phyloP scores from a whole-genome alignment of 2,329 filamentous ascomycete species.

The Westerdykella sp. region DNA sequence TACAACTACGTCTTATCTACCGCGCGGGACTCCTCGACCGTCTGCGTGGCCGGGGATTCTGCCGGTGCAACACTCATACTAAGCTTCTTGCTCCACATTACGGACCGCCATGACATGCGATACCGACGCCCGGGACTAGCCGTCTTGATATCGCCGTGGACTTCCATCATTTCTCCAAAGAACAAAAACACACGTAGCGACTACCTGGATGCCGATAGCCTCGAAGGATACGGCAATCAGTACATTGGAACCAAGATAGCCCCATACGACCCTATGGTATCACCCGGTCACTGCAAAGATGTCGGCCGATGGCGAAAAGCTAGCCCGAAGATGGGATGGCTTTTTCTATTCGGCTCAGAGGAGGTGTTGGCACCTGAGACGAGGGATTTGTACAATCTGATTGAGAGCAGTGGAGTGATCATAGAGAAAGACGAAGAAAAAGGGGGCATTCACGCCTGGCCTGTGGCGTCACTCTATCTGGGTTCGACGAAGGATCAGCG shows the following conservation, averaged over 20 bases:
- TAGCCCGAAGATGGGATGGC: conserved; percentile 60
- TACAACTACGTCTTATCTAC: conserved; percentile 64
- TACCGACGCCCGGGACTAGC: conserved; percentile 54
- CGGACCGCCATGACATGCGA: conserved; percentile 41
- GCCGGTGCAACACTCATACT: conserved; percentile 70
- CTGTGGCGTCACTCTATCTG: conserved; percentile 59
- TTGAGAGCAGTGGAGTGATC: conserved; percentile 49
- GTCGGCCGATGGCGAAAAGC: conserved; percentile 60
- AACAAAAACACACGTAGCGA: conserved; percentile 67
- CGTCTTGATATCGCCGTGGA: conserved; percentile 74
- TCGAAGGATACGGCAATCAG: conserved; percentile 64
- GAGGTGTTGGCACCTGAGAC: conserved; percentile 73
- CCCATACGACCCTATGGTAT: conserved; percentile 53
- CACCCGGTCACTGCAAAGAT: conserved; percentile 65
- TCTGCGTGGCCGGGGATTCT: conserved; percentile 73
- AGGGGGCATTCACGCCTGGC: conserved; percentile 75
- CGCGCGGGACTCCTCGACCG: conserved; percentile 51
- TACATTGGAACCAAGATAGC: conserved; percentile 55
- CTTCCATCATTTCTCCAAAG: conserved; percentile 61
- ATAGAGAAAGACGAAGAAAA: conserved; percentile 56
- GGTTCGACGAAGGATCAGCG: conserved; percentile 43
- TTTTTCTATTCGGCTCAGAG: conserved; percentile 66
- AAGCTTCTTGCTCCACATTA: conserved; percentile 64
- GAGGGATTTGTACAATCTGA: conserved; percentile 50
- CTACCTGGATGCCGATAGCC: conserved; percentile 61